These are phyloP conservation scores for Aspergillus sp. DNA, from an alignment of 2,329 filamentous ascomycete species.

Conservation along the genomic window DNA sequence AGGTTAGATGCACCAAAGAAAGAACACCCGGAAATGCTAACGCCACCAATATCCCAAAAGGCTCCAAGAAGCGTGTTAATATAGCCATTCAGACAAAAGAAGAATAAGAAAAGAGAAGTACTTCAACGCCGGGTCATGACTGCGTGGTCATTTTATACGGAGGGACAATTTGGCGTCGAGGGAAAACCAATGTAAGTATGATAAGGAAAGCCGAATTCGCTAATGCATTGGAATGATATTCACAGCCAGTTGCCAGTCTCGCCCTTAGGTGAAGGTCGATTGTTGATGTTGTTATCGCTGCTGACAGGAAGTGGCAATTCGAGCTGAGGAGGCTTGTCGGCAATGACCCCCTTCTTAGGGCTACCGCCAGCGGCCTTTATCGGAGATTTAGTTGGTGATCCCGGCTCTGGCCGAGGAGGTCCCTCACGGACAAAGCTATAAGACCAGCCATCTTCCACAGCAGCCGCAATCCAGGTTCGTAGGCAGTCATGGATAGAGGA, in stretches of 20 bases:
- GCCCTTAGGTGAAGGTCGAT: conserved; percentile 13
- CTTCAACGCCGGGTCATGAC: conserved; percentile 20
- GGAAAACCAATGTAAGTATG: background rate
- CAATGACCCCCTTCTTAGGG: conserved; percentile 38
- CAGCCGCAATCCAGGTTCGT: conserved; percentile 82
- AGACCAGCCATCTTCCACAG: conserved; percentile 80
- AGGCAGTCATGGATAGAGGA: conserved; percentile 81
- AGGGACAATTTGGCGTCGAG: conserved; percentile 1
- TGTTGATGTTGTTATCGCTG: background rate
- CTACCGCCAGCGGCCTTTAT: conserved; percentile 35
- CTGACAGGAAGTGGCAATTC: conserved; percentile 39
- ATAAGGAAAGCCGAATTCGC: no score
- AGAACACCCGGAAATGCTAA: conserved; percentile 10
- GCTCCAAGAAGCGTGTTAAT: conserved; percentile 8
- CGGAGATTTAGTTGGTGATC: conserved; percentile 36
- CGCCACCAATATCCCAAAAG: conserved; percentile 7
- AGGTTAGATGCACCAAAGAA: conserved; percentile 14
- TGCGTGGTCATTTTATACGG: background rate
- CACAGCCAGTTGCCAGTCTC: conserved; percentile 32
- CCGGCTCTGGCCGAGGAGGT: conserved; percentile 29
- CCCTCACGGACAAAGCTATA: conserved; percentile 63
- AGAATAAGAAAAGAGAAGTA: conserved; percentile 5
- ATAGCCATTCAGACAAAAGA: conserved; percentile 4
- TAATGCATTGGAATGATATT: conserved; percentile 1
- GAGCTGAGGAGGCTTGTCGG: conserved; percentile 52